These are phyloP conservation scores for Ocimum tenuiflorum DNA, from an alignment of 257 asterid genomes.

Conservation along the genomic window DNA sequence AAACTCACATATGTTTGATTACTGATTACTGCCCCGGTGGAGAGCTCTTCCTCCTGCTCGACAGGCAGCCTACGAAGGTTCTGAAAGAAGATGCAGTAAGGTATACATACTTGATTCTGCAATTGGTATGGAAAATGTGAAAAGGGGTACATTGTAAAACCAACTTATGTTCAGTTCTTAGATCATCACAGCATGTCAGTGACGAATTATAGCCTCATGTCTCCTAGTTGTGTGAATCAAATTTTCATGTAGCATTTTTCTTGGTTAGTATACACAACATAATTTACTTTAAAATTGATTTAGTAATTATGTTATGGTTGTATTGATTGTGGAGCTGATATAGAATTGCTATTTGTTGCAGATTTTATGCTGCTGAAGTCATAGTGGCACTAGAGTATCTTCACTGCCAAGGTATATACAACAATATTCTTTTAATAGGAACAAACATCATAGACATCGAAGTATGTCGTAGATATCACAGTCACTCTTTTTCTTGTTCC, in stretches of 20 bases:
- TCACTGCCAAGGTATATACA: constrained; percentile 83
- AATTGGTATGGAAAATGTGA: background rate
- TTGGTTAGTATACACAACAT: background rate
- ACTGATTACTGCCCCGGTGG: constrained; percentile 94
- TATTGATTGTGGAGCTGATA: too few relatives aligned
- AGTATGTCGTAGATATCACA: background rate
- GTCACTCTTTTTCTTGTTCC: constrained; percentile 22
- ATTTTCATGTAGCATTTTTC: background rate
- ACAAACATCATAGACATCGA: too few relatives aligned
- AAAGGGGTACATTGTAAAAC: background rate
- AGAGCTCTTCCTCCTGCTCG: constrained; percentile 83
- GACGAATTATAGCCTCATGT: too few relatives aligned
- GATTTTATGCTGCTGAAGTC: constrained; percentile 94
- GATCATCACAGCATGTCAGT: too few relatives aligned
- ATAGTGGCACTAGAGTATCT: constrained; percentile 92
- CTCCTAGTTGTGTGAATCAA: background rate
- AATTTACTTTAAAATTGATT: background rate
- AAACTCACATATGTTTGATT: constrained; percentile 80
- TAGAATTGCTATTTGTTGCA: constrained; percentile 14
- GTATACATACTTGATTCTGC: constrained; percentile 32
- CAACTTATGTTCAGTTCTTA: background rate
- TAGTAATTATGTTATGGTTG: too few relatives aligned
- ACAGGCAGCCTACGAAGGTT: constrained; percentile 75
- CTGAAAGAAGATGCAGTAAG: constrained; percentile 86
- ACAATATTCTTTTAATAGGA: background rate